Evolutionary conservation across 192 early-diverging fungal genomes (phyloP).

Genomic region (Endogone sp.): DNA sequence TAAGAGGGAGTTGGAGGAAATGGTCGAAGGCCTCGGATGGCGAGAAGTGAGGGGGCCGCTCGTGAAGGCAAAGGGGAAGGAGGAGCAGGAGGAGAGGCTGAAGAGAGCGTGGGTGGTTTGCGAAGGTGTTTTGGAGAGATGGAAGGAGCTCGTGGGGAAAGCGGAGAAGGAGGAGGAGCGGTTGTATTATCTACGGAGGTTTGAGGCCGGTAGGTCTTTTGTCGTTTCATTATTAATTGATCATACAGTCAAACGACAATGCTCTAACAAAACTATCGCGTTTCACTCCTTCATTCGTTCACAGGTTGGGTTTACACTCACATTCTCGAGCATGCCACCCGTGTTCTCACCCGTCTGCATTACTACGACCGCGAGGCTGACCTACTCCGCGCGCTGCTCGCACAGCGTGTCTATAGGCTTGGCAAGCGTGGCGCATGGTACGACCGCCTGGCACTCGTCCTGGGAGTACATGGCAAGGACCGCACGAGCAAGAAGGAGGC

Average conservation of each 20-base stretch:
- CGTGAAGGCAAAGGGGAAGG: neutral
- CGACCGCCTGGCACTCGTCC: conserved; percentile 56
- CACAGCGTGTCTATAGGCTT: conserved; percentile 50
- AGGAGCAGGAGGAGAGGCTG: neutral
- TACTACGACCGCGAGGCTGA: conserved; percentile 48
- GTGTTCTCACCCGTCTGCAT: conserved; percentile 48
- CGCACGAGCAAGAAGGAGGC: conserved; percentile 27
- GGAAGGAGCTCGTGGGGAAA: conserved; percentile 10
- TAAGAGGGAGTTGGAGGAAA: conserved; percentile 19
- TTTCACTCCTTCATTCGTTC: neutral
- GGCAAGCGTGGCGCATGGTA: conserved; percentile 63
- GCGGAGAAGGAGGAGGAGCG: conserved; percentile 1
- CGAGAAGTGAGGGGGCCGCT: neutral
- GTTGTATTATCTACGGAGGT: conserved; percentile 21
- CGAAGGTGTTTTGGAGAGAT: conserved; percentile 18
- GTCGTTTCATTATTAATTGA: neutral
- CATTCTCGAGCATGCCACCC: conserved; percentile 49
- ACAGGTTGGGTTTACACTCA: conserved; percentile 58
- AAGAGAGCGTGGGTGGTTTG: conserved; percentile 22
- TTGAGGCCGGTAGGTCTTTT: conserved; percentile 24
- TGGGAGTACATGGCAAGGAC: conserved; percentile 36
- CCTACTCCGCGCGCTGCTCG: conserved; percentile 50
- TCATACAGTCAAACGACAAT: neutral
- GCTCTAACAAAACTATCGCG: neutral
- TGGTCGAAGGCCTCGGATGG: conserved; percentile 8